Evolutionary conservation across 805 yeast species (phyloP), one percentile per base, ranked within the genome.

Genomic region (Yarrowia deformans): DNA sequence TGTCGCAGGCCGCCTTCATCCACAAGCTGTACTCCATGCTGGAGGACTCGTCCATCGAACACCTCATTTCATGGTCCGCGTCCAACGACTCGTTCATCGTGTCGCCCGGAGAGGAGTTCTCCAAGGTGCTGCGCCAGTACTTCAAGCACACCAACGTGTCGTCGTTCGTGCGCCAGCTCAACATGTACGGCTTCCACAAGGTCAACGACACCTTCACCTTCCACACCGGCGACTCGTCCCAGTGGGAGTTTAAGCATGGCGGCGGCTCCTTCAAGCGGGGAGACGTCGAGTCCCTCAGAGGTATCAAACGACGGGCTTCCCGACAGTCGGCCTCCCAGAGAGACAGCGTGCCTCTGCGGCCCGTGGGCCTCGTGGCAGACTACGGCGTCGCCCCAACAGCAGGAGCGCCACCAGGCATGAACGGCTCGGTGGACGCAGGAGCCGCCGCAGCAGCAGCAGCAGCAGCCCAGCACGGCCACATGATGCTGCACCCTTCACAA

Each of bases 171-270:
- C 86, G 98, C 58, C 98, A 94, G 79, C 81, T 93, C 56, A 97
- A 94, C 81, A 94, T 93, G 98, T 93, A 93, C 77, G 97, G 97
- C 1, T 93, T 93, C 81, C 97, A 93, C 78, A 93, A 93, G 79
- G 81, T 81, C 52, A 77, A 78, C 72, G 79, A 77, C 69, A 72
- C 77, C 29, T 78, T 77, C 70, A 66, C 61, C 10, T 66, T 52
- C 43, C 69, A 66, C 37, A 29, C 50, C 19, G 61, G 61, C 34
- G 61, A 66, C 63, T 52, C 61, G 2, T 69, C 70, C 69, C 78
- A 75, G 16, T 93, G 98, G 98, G 98, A 94, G 80, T 93, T 93
- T 79, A 87, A 88, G 70, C 98, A 93, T 77, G 86, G 90, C 35
- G 87, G 91, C 3, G 91, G 90, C 43, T 84, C 84, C 70, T 93